These are phyloP conservation scores for Pichia heedii DNA, from an alignment of 805 yeast species.

Conservation along the genomic window DNA sequence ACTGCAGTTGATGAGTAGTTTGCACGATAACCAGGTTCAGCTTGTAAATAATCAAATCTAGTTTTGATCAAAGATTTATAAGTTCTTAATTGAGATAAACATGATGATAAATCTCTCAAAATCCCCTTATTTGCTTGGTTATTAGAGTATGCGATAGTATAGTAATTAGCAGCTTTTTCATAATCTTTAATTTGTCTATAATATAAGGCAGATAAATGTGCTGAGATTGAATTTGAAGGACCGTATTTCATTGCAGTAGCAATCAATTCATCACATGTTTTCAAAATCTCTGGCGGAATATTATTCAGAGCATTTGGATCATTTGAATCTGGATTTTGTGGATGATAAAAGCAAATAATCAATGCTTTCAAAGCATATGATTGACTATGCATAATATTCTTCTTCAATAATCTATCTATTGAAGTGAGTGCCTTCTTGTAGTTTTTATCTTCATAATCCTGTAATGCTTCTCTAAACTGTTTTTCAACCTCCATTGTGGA, in stretches of 20 bases:
- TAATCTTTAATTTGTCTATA: constrained; percentile 64
- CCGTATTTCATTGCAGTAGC: constrained; percentile 52
- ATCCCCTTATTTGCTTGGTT: constrained; percentile 75
- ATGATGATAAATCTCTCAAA: constrained; percentile 68
- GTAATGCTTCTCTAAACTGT: constrained; percentile 72
- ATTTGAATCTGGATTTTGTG: constrained; percentile 3
- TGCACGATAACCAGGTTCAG: constrained; percentile 73
- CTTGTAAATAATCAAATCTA: constrained; percentile 60
- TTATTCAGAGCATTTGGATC: constrained; percentile 31
- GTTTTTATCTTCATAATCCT: constrained; percentile 74
- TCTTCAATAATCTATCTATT: constrained; percentile 68
- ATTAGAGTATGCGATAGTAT: constrained; percentile 61
- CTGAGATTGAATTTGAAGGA: constrained; percentile 56
- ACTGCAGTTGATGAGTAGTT: constrained; percentile 86
- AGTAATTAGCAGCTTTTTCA: constrained; percentile 70
- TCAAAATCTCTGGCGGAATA: constrained; percentile 38
- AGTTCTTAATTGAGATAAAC: constrained; percentile 76
- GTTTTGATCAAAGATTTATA: constrained; percentile 52
- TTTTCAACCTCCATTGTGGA: constrained; percentile 2
- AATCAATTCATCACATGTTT: constrained; percentile 57
- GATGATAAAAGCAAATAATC: constrained; percentile 20
- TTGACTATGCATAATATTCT: constrained; percentile 67
- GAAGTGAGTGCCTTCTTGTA: constrained; percentile 78
- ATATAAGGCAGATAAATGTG: constrained; percentile 82
- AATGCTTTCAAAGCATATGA: constrained; percentile 82